A percentile compares a stretch with the other conserved stretches of the same genome.
Conservation (phyloP, 2,329 filamentous ascomycete species). For the Claviceps paspali region DNA sequence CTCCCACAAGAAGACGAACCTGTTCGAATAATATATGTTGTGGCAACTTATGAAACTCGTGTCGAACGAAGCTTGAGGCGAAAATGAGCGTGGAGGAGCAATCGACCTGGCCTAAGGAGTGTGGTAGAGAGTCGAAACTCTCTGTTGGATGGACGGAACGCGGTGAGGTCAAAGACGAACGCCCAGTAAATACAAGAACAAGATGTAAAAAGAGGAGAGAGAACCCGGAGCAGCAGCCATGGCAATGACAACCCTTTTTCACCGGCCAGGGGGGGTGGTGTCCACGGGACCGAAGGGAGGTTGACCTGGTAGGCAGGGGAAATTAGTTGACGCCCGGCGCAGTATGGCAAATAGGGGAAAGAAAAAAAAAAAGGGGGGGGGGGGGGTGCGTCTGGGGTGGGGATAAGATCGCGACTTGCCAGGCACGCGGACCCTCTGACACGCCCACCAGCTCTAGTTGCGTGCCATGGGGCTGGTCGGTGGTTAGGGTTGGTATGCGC, state of each 20-base stretch:
- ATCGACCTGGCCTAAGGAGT: slow-evolving; percentile 27
- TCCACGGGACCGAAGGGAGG: too few relatives aligned
- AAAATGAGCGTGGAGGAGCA: slow-evolving; percentile 17
- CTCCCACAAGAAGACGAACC: background rate
- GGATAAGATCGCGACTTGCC: too few relatives aligned
- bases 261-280: background rate
- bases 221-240: slow-evolving; percentile 4
- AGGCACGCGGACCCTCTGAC: too few relatives aligned
- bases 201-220: slow-evolving; percentile 9
- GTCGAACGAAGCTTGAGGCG: slow-evolving; percentile 13
- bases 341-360: background rate
- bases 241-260: background rate
- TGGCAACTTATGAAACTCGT: slow-evolving; percentile 2
- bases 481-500: too few relatives aligned
- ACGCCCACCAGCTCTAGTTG: too few relatives aligned
- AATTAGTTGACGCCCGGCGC: slow-evolving; percentile 3
- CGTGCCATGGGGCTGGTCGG: too few relatives aligned
- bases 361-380: background rate
- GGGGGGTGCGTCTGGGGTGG: background rate
- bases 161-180: slow-evolving; percentile 13
- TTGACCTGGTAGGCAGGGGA: too few relatives aligned
- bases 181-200: too few relatives aligned
- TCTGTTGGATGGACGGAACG: slow-evolving; percentile 34
- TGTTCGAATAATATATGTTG: background rate
- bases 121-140: slow-evolving; percentile 38